Percentiles rank a stretch among this genome's conserved stretches.
These are phyloP conservation scores for Alloascoidea africana DNA, from an alignment of 805 yeast species.

Conservation along the genomic window DNA sequence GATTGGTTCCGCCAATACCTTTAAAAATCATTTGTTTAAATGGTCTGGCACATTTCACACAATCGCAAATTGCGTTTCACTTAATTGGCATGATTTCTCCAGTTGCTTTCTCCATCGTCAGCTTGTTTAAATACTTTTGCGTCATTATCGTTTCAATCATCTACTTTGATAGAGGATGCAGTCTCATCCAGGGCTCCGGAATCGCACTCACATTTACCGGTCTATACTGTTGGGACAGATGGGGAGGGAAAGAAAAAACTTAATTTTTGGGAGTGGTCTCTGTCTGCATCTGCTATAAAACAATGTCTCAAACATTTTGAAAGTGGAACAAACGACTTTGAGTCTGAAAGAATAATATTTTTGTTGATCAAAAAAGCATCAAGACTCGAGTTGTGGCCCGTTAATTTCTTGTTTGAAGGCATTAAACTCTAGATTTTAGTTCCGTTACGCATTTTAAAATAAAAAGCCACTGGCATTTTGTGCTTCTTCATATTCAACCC, in stretches of 20 bases:
- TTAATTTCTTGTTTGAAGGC: no score
- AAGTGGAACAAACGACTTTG: no score
- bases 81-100: slow-evolving; percentile 60
- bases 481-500: no score
- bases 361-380: no score
- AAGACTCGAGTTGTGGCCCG: no score
- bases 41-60: slow-evolving; percentile 56
- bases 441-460: no score
- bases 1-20: slow-evolving; percentile 13
- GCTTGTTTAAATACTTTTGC: slow-evolving; percentile 57
- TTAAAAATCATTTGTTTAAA: slow-evolving; percentile 34
- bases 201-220: slow-evolving; percentile 42
- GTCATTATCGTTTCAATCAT: slow-evolving; percentile 52
- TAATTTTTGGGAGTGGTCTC: no score
- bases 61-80: slow-evolving; percentile 63
- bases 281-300: no score
- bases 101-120: slow-evolving; percentile 67
- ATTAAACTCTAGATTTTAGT: no score
- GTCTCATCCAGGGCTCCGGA: slow-evolving; percentile 31
- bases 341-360: no score
- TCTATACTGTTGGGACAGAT: slow-evolving; percentile 54
- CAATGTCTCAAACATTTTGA: no score
- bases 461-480: no score
- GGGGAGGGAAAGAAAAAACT: slow-evolving; percentile 31
- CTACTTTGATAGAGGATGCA: slow-evolving; percentile 24